phyloP scores from a whole-genome alignment of 2,329 filamentous ascomycete species.

The Aspergillus niger region DNA sequence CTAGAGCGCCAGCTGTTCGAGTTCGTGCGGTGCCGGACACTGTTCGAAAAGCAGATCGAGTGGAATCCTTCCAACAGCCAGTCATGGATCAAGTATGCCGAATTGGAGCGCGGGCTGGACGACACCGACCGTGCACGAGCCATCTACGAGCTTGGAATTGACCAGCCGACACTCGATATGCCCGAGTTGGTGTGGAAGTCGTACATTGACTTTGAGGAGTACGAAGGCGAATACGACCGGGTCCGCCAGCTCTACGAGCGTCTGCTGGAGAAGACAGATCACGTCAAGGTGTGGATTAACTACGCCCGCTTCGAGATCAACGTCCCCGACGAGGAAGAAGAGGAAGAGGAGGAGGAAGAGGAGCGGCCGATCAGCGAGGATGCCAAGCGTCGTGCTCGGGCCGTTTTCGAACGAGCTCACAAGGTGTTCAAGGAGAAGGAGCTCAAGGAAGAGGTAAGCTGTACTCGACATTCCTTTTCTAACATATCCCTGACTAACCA shows the following conservation, averaged over 20 bases:
- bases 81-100: constrained; percentile 95
- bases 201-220: constrained; percentile 98
- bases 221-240: constrained; percentile 85
- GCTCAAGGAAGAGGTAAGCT: constrained; percentile 76
- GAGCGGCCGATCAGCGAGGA: constrained; percentile 70
- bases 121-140: constrained; percentile 84
- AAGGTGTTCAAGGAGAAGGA: constrained; percentile 85
- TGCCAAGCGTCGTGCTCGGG: constrained; percentile 78
- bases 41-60: constrained; percentile 92
- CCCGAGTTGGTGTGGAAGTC: constrained; percentile 96
- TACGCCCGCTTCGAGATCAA: constrained; percentile 99
- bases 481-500: constrained; percentile 35
- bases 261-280: constrained; percentile 89
- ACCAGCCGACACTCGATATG: constrained; percentile 87
- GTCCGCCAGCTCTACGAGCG: constrained; percentile 85
- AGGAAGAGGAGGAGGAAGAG: constrained; percentile 63
- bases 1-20: constrained; percentile 93
- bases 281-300: constrained; percentile 99
- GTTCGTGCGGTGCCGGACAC: constrained; percentile 83
- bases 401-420: constrained; percentile 82
- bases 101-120: constrained; percentile 87
- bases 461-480: background rate
- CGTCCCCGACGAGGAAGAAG: constrained; percentile 72
- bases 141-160: constrained; percentile 88
- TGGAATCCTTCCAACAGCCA: constrained; percentile 89